phyloP scores from a whole-genome alignment of 139 green algal species.

The Chlorella sp. region DNA sequence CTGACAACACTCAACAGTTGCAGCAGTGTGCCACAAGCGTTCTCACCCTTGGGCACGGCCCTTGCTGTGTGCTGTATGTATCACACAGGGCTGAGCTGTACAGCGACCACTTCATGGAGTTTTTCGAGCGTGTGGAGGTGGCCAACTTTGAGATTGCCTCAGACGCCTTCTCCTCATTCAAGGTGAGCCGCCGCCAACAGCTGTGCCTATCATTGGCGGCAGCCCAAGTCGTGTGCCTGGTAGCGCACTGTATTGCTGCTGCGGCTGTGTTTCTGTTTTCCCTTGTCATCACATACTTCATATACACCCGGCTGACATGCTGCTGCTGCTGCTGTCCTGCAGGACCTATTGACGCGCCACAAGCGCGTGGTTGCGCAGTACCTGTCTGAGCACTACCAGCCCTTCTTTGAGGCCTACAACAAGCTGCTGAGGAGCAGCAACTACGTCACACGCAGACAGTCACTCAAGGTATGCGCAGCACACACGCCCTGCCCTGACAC shows the following conservation, averaged over 20 bases:
- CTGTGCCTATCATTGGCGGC: background rate
- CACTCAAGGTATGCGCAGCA: conserved; percentile 60
- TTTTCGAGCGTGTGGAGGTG: conserved; percentile 79
- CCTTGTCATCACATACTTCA: too few species aligned
- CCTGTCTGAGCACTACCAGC: conserved; percentile 47
- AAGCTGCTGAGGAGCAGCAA: conserved; percentile 76
- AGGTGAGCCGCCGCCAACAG: conserved; percentile 25
- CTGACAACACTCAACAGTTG: too few species aligned
- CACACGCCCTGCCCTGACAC: too few species aligned
- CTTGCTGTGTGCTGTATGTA: too few species aligned
- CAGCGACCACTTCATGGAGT: conserved; percentile 41
- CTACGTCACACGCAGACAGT: conserved; percentile 87
- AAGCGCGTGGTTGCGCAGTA: conserved; percentile 66
- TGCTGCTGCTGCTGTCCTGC: conserved; percentile 4
- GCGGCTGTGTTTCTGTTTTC: too few species aligned
- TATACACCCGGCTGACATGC: background rate
- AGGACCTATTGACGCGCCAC: conserved; percentile 82
- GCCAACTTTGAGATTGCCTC: conserved; percentile 87
- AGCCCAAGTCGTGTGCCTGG: background rate
- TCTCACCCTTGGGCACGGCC: background rate
- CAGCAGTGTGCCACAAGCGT: background rate
- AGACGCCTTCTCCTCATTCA: conserved; percentile 88
- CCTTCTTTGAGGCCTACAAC: conserved; percentile 77
- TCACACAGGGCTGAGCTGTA: conserved; percentile 47
- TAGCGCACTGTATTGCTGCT: background rate